Evolutionary conservation across 305 asterid genomes (phyloP), one percentile per base, ranked within the genome.

Genomic region (Fraxinus floribunda): DNA sequence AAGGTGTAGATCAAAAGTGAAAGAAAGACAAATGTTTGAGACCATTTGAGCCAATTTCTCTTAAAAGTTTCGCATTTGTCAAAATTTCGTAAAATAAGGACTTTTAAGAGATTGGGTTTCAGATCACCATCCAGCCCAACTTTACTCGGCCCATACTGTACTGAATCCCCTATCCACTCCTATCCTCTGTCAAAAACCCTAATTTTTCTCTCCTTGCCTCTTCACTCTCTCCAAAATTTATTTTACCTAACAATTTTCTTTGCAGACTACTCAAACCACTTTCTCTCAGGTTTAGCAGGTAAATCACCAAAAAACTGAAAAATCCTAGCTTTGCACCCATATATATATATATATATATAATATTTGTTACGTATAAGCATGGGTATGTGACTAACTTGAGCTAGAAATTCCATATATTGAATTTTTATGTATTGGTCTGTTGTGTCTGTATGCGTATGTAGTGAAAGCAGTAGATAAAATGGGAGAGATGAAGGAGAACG

Each of bases 401-500:
- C 73, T 26, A 44, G 22, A 66, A 66, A 20, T 60, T 13, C 35
- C 73, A 3, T 24, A 24, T 26, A 66, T 64, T 66, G 34, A 22
- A 26, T 26, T 66, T 66, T 66, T 10, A 66, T 66, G 73, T 66
- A 66, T 26, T 66, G 73, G 29, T 66, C 36, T 66, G 36, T 66
- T 66, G 35, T 32, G 34, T 57, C 26, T 10, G 35, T 66, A 7
- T 66, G 32, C 35, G 5, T 24, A 11, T 66, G 73, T 24, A 62
- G 30, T 22, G 32, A 52, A 22, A 66, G 73, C 18, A 66, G 73
- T 9, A 24, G 34, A 26, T 38, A 68, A 26, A 29, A 66, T 68
- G 75, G 75, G 75, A 68, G 75, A 68, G 36, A 68, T 68, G 75
- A 68, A 68, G 75, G 75, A 68, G 35, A 68, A 29, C 75, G 75